Conservation (phyloP, 1,284 basidiomycete genomes). For the Amylostereum chailletii region DNA sequence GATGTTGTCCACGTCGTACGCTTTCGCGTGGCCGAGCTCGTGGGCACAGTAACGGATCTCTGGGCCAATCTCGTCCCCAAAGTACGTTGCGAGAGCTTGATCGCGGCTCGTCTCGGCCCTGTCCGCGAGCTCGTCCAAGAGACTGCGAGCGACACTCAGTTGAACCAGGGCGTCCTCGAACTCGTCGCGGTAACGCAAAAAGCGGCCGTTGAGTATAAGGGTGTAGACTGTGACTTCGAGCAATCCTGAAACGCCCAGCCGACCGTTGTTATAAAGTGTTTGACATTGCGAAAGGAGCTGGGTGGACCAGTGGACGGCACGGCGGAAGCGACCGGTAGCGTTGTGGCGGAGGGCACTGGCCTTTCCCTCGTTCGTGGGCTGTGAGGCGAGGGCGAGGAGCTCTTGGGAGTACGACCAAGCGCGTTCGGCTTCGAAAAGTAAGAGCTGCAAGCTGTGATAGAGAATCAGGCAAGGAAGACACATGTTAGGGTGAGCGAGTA, state of each 20-base stretch:
- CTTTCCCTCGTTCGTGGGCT: constrained; percentile 41
- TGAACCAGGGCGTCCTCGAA: constrained; percentile 76
- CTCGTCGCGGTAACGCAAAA: constrained; percentile 64
- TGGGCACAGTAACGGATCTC: constrained; percentile 92
- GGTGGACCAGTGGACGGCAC: constrained; percentile 77
- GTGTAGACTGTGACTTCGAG: constrained; percentile 62
- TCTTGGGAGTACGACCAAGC: constrained; percentile 91
- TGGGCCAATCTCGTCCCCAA: constrained; percentile 83
- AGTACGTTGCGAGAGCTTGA: constrained; percentile 82
- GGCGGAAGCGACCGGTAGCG: constrained; percentile 76
- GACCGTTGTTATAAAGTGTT: constrained; percentile 43
- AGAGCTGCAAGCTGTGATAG: constrained; percentile 63
- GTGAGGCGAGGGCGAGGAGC: constrained; percentile 47
- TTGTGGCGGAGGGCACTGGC: constrained; percentile 59
- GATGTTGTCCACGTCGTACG: constrained; percentile 80
- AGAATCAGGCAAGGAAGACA: background rate
- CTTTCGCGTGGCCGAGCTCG: constrained; percentile 64
- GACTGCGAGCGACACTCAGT: constrained; percentile 67
- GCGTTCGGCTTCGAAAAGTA: constrained; percentile 85
- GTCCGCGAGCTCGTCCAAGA: constrained; percentile 69
- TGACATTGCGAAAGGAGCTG: constrained; percentile 72
- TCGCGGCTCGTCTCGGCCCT: constrained; percentile 74
- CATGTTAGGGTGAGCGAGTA: constrained; percentile 10
- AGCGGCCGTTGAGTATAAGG: constrained; percentile 66
- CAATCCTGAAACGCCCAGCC: constrained; percentile 48